Evolutionary conservation across 2,329 filamentous ascomycete species (phyloP), one percentile per base, ranked within the genome.

Genomic region (Colletotrichum gigasporum): DNA sequence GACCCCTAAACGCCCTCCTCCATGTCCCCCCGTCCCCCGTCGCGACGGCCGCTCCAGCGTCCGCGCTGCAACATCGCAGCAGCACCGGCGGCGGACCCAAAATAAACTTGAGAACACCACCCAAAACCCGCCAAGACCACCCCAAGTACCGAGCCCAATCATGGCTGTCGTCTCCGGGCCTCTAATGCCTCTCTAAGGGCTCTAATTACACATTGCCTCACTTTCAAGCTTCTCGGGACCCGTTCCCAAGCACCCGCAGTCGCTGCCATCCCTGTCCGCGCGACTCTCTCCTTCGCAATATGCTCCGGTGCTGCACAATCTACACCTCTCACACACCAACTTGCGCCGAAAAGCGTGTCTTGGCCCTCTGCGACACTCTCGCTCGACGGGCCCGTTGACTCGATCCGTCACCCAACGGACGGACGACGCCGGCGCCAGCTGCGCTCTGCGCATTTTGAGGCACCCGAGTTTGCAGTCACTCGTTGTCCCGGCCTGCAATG

Each of bases 71-170:
- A 6, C n/a, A 4, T 26, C 18, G n/a, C 18, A 22, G 8, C 20
- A 28, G 22, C 35, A 26, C 22, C 7, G 34, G 16, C 12, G 41
- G 20, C 32, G 24, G 39, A 16, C 56, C 56, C 42, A 51, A 55
- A 61, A 61, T 32, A 50, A 35, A 34, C 48, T 42, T 37, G 56
- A 48, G 48, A 55, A 45, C 41, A 54, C 35, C 56, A 54, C 24
- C 48, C 41, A 41, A 65, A 61, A 37, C 56, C 34, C 35, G 62
- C 56, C 62, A 65, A 65, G 62, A 55, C 56, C 28, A n/a, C 47
- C 28, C 42, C 35, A 55, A 65, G 34, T 55, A 61, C 50, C 48
- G 62, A 65, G 37, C 41, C 62, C 56, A 64, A 61, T 50, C 61
- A 64, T 14, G 34, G n/a, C 37, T n/a, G 10, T 14, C n/a, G 16